phyloP scores from a whole-genome alignment of 495 filamentous ascomycete species.

The Cercophora newfieldiana region DNA sequence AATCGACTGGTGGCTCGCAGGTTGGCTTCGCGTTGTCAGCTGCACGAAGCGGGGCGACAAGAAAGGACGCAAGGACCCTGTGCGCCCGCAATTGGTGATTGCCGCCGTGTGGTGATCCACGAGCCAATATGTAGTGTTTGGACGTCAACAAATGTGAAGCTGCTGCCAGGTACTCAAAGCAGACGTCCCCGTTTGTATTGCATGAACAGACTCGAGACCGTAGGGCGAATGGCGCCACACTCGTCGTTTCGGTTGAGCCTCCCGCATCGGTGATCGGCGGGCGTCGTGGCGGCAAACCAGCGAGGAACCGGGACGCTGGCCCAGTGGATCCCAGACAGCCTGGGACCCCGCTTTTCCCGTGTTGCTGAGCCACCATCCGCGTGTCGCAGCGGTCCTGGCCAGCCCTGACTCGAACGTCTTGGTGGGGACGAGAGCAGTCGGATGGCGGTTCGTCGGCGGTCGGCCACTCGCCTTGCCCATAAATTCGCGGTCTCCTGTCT shows the following conservation, averaged over 20 bases:
- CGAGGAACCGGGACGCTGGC: not conserved
- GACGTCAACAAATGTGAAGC: not conserved
- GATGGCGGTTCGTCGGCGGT: too few species aligned
- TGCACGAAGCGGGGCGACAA: not conserved
- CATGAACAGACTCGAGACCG: not conserved
- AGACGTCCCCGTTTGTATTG: not conserved
- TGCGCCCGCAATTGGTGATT: not conserved
- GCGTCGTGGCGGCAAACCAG: constrained; percentile 3
- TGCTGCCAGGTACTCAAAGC: not conserved
- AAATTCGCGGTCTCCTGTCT: too few species aligned
- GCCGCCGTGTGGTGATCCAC: not conserved
- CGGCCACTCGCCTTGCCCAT: not conserved
- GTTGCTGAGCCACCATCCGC: constrained; percentile 12
- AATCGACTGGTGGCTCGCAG: not conserved
- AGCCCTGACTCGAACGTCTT: not conserved
- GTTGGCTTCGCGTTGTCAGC: not conserved
- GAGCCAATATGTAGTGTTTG: not conserved
- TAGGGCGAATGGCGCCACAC: constrained; percentile 1
- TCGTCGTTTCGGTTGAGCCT: constrained; percentile 7
- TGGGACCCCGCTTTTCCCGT: not conserved
- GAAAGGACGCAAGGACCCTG: not conserved
- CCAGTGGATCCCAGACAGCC: not conserved
- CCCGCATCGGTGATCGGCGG: not conserved
- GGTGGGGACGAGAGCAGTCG: too few species aligned
- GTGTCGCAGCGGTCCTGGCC: not conserved